Conservation (phyloP, 2,329 filamentous ascomycete genomes). For the Didymella keratinophila region DNA sequence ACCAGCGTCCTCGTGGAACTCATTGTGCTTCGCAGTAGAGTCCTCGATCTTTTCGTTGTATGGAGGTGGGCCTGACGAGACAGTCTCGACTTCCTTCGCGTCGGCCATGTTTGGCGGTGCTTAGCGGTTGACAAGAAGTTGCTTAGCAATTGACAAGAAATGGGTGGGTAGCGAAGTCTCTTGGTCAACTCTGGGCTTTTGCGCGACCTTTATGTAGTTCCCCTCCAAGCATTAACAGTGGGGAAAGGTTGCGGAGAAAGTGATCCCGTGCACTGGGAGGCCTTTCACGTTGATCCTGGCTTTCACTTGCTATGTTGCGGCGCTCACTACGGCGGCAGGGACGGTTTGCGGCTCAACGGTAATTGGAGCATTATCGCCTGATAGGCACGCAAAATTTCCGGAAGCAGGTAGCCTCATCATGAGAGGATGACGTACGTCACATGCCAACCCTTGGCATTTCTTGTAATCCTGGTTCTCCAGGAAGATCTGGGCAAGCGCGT, state of each 20-base stretch:
- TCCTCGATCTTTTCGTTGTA: slow-evolving; percentile 21
- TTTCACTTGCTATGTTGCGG: slow-evolving; percentile 1
- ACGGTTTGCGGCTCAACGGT: slow-evolving; percentile 13
- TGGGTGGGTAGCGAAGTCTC: slow-evolving; percentile 10
- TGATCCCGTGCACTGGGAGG: slow-evolving; percentile 1
- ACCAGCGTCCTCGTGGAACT: slow-evolving; percentile 21
- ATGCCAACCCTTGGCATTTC: slow-evolving; percentile 19
- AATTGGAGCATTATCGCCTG: slow-evolving; percentile 14
- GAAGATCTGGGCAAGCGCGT: slow-evolving; percentile 3
- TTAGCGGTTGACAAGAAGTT: slow-evolving; percentile 16
- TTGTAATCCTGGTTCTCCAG: slow-evolving; percentile 5
- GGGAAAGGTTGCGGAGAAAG: slow-evolving; percentile 13
- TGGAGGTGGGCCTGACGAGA: not conserved
- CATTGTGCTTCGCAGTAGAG: slow-evolving; percentile 17
- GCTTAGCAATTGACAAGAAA: slow-evolving; percentile 16
- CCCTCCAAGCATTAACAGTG: slow-evolving; percentile 13
- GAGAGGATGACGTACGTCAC: slow-evolving; percentile 21
- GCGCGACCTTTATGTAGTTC: slow-evolving; percentile 16
- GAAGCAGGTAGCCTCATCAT: slow-evolving; percentile 8
- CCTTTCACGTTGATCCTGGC: slow-evolving; percentile 4
- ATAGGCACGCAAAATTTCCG: slow-evolving; percentile 10
- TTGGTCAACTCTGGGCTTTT: slow-evolving; percentile 18
- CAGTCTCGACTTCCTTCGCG: slow-evolving; percentile 15
- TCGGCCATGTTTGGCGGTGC: slow-evolving; percentile 21
- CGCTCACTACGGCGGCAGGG: not conserved